Evolutionary conservation across 2,329 filamentous ascomycete species (phyloP), one percentile per base, ranked within the genome.

Genomic region (Penicillium psychrosexuale): DNA sequence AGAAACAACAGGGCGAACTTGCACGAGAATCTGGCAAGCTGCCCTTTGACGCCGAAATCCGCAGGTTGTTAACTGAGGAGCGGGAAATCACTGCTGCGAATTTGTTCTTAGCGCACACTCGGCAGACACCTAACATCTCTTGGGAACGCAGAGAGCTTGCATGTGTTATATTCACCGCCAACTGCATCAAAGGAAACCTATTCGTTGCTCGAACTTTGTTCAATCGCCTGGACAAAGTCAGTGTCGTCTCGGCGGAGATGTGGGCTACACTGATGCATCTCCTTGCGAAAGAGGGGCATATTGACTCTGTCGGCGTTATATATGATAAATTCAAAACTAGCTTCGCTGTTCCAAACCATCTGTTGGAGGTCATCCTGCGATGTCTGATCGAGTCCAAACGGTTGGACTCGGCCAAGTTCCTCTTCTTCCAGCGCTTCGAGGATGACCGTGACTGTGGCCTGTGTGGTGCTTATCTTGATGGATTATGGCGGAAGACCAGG

Each of bases 401-500:
- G 19, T 59, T 76, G 38, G 65, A 64, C 17, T 63, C 67, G 2
- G 74, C 74, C n/a, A 73, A 74, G 45, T 65, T 56, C 48, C 58
- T 77, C 22, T 64, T 76, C 30, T 67, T 69, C 36, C 59, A 65
- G 13, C 65, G 69, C 40, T 53, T 76, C 36, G 50, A 63, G 38
- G 49, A 70, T 47, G 73, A 76, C 48, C 51, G 60, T 5, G 63
- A 68, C 33, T 73, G 72, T 50, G 68, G 68, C 5, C 47, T 75
- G 19, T 71, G 68, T 38, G 70, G 72, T 30, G 65, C 71, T 13
- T 77, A 71, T 56, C 66, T 77, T 19, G 60, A 63, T 19, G 68
- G 69, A 2, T 42, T 76, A 5, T 76, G 74, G 73, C 72, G 67
- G 56, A 77, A 74, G 56, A 72, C 72, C 5, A 64, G 69, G 17